Evolutionary conservation across 2,329 filamentous ascomycete genomes (phyloP), one percentile per base, ranked within the genome.

Genomic region (Xylaria multiplex): DNA sequence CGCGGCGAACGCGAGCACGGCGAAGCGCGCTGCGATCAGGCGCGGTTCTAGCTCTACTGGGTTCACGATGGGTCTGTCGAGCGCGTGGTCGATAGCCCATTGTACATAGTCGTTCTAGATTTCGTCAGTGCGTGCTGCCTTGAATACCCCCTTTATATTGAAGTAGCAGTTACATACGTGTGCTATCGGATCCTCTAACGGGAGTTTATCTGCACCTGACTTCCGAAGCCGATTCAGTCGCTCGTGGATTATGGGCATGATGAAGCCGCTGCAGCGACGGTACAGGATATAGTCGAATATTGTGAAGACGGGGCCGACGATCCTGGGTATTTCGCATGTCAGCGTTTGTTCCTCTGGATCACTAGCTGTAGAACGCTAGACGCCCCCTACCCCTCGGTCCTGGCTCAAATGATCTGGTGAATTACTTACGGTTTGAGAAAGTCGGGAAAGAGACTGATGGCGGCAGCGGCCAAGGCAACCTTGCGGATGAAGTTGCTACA

Each of bases 1-100:
- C 32, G 77, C 77, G 1, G 78, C 78, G 68, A 80, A 80, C 62
- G 73, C 69, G 19, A 79, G 74, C 11, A 77, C 74, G 0, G 74
- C 68, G 35, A 80, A 75, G 1, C 77, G 76, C 53, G 72, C 71
- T 8, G 77, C 68, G 63, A 79, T 78, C 37, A 80, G 73, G 22
- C 73, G 70, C 2, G 76, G 67, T 3, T 74, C 71, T 19, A 77
- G 70, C 52, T 78, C 73, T n/a, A 59, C 53, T 7, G 72, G 71
- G 63, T 78, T 72, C 49, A 68, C 43, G 9, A 56, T 22, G 5
- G 69, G 66, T 60, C 77, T 75, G 11, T 70, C 64, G 13, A 75
- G 65, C 13, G 78, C 78, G 63, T 81, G 77, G 55, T 74, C 69
- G 22, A 81, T 76, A 0, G 75, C 76, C 79, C 79, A 81, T 69